A percentile compares a stretch with the other conserved stretches of the same genome.
Evolutionary conservation across 495 filamentous ascomycete species (phyloP).

Genomic region (Apodospora peruviana): DNA sequence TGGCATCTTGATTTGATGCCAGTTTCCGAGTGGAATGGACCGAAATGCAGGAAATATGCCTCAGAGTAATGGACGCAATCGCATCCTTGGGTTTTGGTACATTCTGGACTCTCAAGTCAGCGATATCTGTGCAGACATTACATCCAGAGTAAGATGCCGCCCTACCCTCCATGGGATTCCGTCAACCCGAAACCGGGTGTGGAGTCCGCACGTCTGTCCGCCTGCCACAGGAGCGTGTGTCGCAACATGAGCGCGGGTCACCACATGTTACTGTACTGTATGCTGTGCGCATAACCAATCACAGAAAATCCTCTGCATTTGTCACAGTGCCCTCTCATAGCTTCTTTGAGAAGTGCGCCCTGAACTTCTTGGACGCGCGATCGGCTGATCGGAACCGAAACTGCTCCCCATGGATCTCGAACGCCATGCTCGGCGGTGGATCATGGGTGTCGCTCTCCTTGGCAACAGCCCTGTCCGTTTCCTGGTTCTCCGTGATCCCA

Average conservation of each 20-base stretch:
- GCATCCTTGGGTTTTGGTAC: too few relatives aligned
- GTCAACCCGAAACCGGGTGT: not conserved
- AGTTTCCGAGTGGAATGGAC: too few relatives aligned
- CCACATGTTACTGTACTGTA: not conserved
- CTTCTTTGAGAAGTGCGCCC: conserved; percentile 62
- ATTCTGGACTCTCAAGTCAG: too few relatives aligned
- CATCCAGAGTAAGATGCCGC: too few relatives aligned
- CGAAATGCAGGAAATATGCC: too few relatives aligned
- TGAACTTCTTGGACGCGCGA: conserved; percentile 86
- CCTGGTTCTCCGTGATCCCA: not conserved
- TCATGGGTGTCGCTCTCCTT: conserved; percentile 12
- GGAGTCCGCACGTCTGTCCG: too few relatives aligned
- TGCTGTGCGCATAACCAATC: not conserved
- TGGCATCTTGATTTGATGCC: too few relatives aligned
- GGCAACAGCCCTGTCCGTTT: not conserved
- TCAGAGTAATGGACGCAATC: too few relatives aligned
- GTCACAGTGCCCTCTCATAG: conserved; percentile 36
- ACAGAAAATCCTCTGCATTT: not conserved
- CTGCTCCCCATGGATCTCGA: conserved; percentile 84
- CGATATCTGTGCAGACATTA: too few relatives aligned
- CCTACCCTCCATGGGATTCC: too few relatives aligned
- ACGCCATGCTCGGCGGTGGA: conserved; percentile 48
- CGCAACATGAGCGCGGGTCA: too few relatives aligned
- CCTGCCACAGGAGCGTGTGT: too few relatives aligned
- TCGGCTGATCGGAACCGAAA: conserved; percentile 80